These are phyloP conservation scores for Perkinsus marinus DNA, from an alignment of 169 alveolate species.

Conservation along the genomic window DNA sequence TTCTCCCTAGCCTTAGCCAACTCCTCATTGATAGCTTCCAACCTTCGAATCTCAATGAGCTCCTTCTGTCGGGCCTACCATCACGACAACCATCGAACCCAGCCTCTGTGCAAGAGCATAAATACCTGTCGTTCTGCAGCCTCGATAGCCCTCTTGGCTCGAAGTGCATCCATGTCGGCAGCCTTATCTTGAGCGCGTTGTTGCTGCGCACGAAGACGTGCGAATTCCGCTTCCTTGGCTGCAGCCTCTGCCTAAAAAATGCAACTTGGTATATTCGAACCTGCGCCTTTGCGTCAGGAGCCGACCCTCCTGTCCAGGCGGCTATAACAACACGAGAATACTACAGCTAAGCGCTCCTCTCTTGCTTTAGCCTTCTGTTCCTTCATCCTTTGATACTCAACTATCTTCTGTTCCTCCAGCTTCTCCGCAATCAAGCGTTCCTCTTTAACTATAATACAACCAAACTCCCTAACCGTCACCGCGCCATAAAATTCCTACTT, in stretches of 20 bases:
- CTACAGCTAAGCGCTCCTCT: slow-evolving; percentile 42
- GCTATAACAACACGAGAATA: not conserved
- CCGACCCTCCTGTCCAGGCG: too few species aligned
- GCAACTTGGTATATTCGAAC: not conserved
- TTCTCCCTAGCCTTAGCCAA: slow-evolving; percentile 35
- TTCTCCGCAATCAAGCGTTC: slow-evolving; percentile 43
- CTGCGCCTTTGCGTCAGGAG: too few species aligned
- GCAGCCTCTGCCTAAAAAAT: slow-evolving; percentile 25
- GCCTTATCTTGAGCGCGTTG: slow-evolving; percentile 54
- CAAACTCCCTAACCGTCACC: not conserved
- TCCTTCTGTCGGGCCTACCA: slow-evolving; percentile 50
- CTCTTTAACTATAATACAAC: slow-evolving; percentile 28
- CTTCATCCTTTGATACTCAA: slow-evolving; percentile 46
- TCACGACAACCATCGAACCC: too few species aligned
- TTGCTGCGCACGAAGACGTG: slow-evolving; percentile 43
- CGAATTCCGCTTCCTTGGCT: slow-evolving; percentile 54
- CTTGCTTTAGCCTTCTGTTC: slow-evolving; percentile 37
- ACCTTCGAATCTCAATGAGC: slow-evolving; percentile 34
- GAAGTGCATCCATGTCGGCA: slow-evolving; percentile 59
- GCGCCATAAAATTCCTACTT: not conserved
- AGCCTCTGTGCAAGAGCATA: too few species aligned
- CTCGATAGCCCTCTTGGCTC: slow-evolving; percentile 67
- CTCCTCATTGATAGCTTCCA: slow-evolving; percentile 29
- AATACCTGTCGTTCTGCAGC: slow-evolving; percentile 43
- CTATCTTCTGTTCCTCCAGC: slow-evolving; percentile 50